Evolutionary conservation across 805 yeast species (phyloP).

Genomic region (Teunomyces funiuensis): DNA sequence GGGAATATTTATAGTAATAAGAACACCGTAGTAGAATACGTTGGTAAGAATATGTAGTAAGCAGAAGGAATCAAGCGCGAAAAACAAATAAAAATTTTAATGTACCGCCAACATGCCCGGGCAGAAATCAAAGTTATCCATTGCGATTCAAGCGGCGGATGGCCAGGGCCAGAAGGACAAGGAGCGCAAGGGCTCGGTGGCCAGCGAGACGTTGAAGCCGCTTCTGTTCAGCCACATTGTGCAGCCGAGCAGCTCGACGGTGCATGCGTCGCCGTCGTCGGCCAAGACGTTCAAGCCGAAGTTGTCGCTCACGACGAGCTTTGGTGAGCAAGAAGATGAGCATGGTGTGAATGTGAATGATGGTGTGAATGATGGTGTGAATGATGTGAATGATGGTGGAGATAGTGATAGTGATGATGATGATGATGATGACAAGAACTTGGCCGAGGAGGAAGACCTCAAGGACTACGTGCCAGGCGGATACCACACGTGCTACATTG

Average conservation of each 20-base stretch:
- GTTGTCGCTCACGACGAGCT: conserved; percentile 37
- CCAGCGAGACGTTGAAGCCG: conserved; percentile 8
- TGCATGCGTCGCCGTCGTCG: conserved; percentile 31
- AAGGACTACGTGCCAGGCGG: conserved; percentile 92
- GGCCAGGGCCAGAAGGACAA: conserved; percentile 11
- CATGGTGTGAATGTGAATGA: conserved; percentile 9
- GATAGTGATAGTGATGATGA: conserved; percentile 17
- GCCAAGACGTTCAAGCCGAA: conserved; percentile 36
- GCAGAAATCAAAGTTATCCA: conserved; percentile 40
- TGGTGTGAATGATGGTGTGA: conserved; percentile 7
- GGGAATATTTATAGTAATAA: too few relatives aligned
- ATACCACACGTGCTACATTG: conserved; percentile 89
- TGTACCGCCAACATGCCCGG: conserved; percentile 17
- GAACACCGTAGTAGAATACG: too few relatives aligned
- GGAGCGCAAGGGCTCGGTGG: conserved; percentile 3
- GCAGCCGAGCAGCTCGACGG: conserved; percentile 29
- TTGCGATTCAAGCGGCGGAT: conserved; percentile 46
- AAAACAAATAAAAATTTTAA: not conserved
- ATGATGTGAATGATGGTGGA: conserved; percentile 8
- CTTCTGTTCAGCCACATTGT: conserved; percentile 17
- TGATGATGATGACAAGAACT: conserved; percentile 26
- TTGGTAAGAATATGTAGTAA: too few relatives aligned
- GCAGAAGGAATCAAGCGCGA: too few relatives aligned
- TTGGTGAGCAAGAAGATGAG: conserved; percentile 13
- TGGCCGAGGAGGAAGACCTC: conserved; percentile 75